These are phyloP conservation scores for Telfairia occidentalis DNA, from an alignment of 331 rosid species.

Conservation along the genomic window DNA sequence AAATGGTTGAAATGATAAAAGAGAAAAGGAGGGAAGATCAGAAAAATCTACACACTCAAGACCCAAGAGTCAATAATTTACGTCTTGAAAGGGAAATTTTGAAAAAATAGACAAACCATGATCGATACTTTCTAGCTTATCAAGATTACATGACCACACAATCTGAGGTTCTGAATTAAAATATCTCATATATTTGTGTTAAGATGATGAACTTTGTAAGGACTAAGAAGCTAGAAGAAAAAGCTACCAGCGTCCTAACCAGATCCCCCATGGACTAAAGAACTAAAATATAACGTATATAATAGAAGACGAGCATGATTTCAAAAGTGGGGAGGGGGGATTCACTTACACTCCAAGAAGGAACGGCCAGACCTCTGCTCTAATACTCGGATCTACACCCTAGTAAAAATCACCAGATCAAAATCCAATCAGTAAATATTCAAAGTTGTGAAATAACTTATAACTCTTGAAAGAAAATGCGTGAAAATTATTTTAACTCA, in stretches of 20 bases:
- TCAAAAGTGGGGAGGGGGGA: slow-evolving; percentile 1
- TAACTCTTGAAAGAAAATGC: neutral
- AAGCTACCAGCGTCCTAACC: neutral
- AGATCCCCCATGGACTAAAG: neutral
- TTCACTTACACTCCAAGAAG: slow-evolving; percentile 94
- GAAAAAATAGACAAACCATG: neutral
- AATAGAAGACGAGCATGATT: neutral
- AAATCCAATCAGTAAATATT: slow-evolving; percentile 9
- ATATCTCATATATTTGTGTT: neutral
- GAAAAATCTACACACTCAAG: neutral
- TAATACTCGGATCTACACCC: slow-evolving; percentile 91
- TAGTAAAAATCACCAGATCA: slow-evolving; percentile 23
- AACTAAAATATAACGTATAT: neutral
- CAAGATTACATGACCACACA: neutral
- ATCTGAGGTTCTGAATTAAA: neutral
- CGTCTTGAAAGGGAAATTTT: neutral
- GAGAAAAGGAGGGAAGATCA: neutral
- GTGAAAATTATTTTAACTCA: slow-evolving; percentile 35
- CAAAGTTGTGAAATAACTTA: neutral
- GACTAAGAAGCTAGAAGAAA: neutral
- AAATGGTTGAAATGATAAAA: neutral
- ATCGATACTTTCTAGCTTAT: neutral
- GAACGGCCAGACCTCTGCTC: slow-evolving; percentile 96
- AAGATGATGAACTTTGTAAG: neutral
- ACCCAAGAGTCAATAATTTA: neutral